phyloP scores from a whole-genome alignment of 2,329 filamentous ascomycete species.

The Fusarium subtropicale region DNA sequence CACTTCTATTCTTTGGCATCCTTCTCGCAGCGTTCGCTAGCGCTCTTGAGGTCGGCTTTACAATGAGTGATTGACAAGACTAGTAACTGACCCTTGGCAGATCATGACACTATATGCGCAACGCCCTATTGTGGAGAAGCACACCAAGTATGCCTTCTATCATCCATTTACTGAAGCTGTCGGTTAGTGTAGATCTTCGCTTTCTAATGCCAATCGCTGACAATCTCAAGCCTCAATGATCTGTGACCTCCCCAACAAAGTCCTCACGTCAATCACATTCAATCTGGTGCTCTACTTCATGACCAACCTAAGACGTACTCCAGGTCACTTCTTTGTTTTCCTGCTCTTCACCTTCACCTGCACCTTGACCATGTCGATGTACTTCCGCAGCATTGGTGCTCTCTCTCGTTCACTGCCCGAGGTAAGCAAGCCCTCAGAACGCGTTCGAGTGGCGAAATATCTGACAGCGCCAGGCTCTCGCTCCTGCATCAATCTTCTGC shows the following conservation, averaged over 20 bases:
- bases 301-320: slow-evolving; percentile 57
- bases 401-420: neutral
- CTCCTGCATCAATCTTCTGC: slow-evolving; percentile 53
- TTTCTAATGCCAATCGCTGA: neutral
- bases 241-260: slow-evolving; percentile 56
- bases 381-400: slow-evolving; percentile 57
- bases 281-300: slow-evolving; percentile 63
- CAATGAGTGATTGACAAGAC: fast-evolving
- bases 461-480: slow-evolving; percentile 52
- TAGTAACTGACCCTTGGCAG: neutral
- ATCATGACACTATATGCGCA: slow-evolving; percentile 45
- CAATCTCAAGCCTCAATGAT: slow-evolving; percentile 46
- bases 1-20: slow-evolving; percentile 63
- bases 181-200: slow-evolving; percentile 15
- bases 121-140: slow-evolving; percentile 52
- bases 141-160: slow-evolving; percentile 52
- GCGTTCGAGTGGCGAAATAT: neutral
- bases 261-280: slow-evolving; percentile 54
- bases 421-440: neutral
- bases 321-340: slow-evolving; percentile 61
- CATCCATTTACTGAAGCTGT: slow-evolving; percentile 49
- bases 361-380: slow-evolving; percentile 46
- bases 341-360: slow-evolving; percentile 57
- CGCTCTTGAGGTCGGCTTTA: slow-evolving; percentile 43
- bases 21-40: slow-evolving; percentile 61